Conservation (phyloP, 768 basidiomycete genomes). For the Tulasnella sp. region DNA sequence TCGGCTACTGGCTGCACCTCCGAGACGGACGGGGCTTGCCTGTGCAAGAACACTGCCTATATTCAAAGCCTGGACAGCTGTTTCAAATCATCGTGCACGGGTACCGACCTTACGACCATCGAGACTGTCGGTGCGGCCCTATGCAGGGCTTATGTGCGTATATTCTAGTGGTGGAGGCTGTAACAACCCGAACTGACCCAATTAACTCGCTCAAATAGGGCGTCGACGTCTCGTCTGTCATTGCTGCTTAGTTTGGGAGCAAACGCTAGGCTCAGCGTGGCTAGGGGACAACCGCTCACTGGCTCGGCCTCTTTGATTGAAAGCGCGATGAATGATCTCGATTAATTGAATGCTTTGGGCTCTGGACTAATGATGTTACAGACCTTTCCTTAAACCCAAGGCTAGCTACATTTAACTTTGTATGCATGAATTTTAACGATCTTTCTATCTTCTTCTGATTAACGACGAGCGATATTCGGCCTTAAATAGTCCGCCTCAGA, state of each 20-base stretch:
- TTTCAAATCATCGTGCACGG: not conserved
- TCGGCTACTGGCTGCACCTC: constrained; percentile 49
- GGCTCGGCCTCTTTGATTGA: not conserved
- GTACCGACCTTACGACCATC: not conserved
- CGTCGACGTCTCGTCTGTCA: not conserved
- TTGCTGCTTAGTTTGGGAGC: not conserved
- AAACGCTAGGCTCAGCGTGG: not conserved
- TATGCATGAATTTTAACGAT: no score
- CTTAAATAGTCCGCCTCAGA: no score
- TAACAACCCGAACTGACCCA: not conserved
- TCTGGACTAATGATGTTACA: no score
- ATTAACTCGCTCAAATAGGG: not conserved
- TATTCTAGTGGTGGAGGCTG: not conserved
- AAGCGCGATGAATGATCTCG: not conserved
- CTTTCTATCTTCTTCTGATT: no score
- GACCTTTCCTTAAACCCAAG: no score
- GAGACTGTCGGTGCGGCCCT: not conserved
- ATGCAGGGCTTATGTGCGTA: constrained; percentile 12
- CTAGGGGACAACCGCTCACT: not conserved
- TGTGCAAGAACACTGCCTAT: constrained; percentile 46
- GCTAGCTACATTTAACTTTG: no score
- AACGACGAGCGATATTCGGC: no score
- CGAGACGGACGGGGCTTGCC: constrained; percentile 44
- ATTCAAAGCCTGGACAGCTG: not conserved
- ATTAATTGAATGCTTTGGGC: not conserved